Evolutionary conservation across 441 rosid species (phyloP), one percentile per base, ranked within the genome.

Genomic region (Isatis lusitanica): DNA sequence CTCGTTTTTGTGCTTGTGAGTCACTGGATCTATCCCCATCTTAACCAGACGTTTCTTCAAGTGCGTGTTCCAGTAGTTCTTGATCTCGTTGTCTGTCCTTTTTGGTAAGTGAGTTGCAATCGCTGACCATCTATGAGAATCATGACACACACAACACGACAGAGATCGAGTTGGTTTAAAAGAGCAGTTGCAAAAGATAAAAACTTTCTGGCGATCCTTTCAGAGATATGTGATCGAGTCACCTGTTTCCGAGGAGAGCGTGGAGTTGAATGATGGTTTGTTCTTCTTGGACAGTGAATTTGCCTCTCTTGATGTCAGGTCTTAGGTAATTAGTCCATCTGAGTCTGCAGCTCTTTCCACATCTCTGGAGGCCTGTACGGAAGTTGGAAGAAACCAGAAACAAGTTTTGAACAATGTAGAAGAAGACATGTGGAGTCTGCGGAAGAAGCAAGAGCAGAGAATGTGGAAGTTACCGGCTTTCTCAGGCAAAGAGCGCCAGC

Each of bases 1-100:
- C 28, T 89, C 97, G 60, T 82, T 90, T 69, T 89, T 91, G 0
- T 94, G 93, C 80, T 96, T 96, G 83, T 96, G 99, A 38, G 99
- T 96, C n/a, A 96, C 91, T 0, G 98, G 99, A 79, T 96, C 99
- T 17, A 96, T 96, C 46, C 99, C 99, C 97, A 96, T 89, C 84
- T 93, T 93, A 0, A 87, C 79, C 36, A 96, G 51, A 60, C 93
- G 85, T 71, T 96, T 96, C 91, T 92, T 96, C 7, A 96, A 83
- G 80, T 93, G 97, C 18, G 99, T 96, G 75, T 96, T 96, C 98
- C 99, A 96, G 80, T 91, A 93, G 77, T 96, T 96, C 66, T 96
- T 96, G 44, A 96, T 92, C 82, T 96, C 99, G 59, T 96, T 96
- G 75, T 96, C 99, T 2, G 98, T 96, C 70, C 99, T 84, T 60